Base-by-base conservation (phyloP, 768 basidiomycete species). In the Jaapia argillacea region DNA sequence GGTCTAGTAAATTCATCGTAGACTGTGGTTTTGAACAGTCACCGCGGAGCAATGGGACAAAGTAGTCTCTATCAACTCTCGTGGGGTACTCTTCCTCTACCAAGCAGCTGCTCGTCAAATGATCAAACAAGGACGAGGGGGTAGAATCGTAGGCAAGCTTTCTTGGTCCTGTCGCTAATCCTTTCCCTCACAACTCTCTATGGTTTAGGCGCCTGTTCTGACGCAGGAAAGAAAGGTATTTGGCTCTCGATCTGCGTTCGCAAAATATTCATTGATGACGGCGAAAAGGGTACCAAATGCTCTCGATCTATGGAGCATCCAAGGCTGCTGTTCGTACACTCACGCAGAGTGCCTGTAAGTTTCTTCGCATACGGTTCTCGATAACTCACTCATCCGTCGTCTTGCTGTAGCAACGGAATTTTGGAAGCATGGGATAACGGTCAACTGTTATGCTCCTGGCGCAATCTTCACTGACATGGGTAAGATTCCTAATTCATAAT, bases 101-200 rank as follows among this genome's bases (percentile, higher is more conserved):
- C 71, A 69, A 46, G 57, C 63, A 41, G 71, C 67, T 10, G 71
- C 68, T 5, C 49, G 51, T 21, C 61, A 66, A 46, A 71, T 71
- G 71, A 54, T 72, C 39, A 58, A 61, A 23, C 71, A 67, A 48
- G 68, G 66, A 5, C 48, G 37, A 4, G 65, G 67, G 7, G 69
- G 70, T 1, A 55, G 69, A 13, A 69, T 72, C 13, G 60, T 72
- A 7, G 66, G 69, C 31, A 16, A 33, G 31, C 31, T 16, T 33
- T 16, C 31, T 10, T 16, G 31, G 10, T 10, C 31, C 31, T 10
- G 10, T 33, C n/a, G n/a, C 31, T 33, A 33, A 33, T 33, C 31
- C 31, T 10, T 33, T 16, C 31, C 10, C 16, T 33, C 10, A 33
- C 31, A 10, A 10, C 16, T 33, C 16, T 10, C 16, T 10, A 33